Evolutionary conservation across 2,329 filamentous ascomycete genomes (phyloP).

Genomic region (Teratosphaeria pseudoeucalypti): DNA sequence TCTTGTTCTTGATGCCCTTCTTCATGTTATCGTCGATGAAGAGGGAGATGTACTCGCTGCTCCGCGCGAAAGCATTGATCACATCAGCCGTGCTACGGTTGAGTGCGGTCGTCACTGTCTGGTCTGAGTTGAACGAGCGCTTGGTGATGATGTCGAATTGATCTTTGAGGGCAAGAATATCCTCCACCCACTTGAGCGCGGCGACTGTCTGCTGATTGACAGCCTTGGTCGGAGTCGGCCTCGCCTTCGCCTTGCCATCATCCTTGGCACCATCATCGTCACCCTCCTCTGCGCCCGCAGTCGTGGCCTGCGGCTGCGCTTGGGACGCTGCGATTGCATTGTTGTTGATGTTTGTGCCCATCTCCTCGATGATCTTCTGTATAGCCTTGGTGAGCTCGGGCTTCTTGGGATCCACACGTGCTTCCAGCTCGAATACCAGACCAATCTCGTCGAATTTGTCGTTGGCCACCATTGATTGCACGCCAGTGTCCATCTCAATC

Average conservation of each 20-base stretch:
- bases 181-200: conserved; percentile 91
- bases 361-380: conserved; percentile 63
- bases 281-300: conserved; percentile 38
- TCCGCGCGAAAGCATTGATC: conserved; percentile 75
- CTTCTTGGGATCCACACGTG: conserved; percentile 67
- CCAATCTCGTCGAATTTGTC: conserved; percentile 67
- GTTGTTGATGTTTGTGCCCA: conserved; percentile 76
- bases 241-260: conserved; percentile 20
- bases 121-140: conserved; percentile 62
- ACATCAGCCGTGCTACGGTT: conserved; percentile 84
- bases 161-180: conserved; percentile 73
- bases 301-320: conserved; percentile 35
- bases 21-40: conserved; percentile 97
- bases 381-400: conserved; percentile 58
- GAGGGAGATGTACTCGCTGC: conserved; percentile 85
- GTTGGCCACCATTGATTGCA: conserved; percentile 85
- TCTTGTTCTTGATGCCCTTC: conserved; percentile 85
- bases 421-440: conserved; percentile 71
- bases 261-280: conserved; percentile 24
- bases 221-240: conserved; percentile 36
- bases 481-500: conserved; percentile 74
- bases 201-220: conserved; percentile 73
- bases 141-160: conserved; percentile 78
- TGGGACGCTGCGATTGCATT: conserved; percentile 45
- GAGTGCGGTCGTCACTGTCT: conserved; percentile 68